These are phyloP conservation scores for Blastobotrys petasosporus DNA, from an alignment of 1,139 yeast genomes.

Conservation along the genomic window DNA sequence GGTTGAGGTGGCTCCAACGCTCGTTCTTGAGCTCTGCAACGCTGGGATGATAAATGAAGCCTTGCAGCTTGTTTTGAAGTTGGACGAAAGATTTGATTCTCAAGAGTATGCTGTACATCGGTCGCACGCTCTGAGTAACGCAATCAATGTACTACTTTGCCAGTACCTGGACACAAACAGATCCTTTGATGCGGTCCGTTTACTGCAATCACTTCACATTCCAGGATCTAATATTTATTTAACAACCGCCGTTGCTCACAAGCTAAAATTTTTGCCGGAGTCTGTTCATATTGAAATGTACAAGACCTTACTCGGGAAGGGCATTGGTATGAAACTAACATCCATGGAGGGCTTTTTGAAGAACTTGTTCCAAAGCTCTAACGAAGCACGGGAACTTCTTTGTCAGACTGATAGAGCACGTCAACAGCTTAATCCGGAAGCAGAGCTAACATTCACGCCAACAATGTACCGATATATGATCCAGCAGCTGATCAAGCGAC, in stretches of 20 bases:
- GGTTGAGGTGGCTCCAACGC: constrained; percentile 15
- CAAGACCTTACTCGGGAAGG: constrained; percentile 20
- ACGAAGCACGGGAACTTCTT: constrained; percentile 20
- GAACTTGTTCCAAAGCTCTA: constrained; percentile 17
- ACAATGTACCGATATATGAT: constrained; percentile 17
- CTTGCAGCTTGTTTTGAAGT: background rate
- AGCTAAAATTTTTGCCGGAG: constrained; percentile 14
- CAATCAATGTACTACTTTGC: no score
- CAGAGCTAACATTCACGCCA: constrained; percentile 11
- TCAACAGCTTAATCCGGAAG: constrained; percentile 7
- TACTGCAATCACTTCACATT: no score
- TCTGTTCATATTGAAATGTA: constrained; percentile 18
- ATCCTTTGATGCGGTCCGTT: no score
- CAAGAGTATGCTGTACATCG: no score
- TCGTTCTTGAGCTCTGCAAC: background rate
- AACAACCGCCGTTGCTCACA: no score
- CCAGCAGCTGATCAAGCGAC: constrained; percentile 13
- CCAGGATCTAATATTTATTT: no score
- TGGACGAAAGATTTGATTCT: no score
- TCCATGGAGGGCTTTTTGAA: constrained; percentile 12
- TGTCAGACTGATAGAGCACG: constrained; percentile 18
- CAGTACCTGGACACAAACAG: no score
- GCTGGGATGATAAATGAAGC: background rate
- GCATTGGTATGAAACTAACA: constrained; percentile 14
- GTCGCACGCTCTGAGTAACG: no score